Conservation (phyloP, 371 early-diverging fungal species). For the Encephalitozoon romaleae region DNA sequence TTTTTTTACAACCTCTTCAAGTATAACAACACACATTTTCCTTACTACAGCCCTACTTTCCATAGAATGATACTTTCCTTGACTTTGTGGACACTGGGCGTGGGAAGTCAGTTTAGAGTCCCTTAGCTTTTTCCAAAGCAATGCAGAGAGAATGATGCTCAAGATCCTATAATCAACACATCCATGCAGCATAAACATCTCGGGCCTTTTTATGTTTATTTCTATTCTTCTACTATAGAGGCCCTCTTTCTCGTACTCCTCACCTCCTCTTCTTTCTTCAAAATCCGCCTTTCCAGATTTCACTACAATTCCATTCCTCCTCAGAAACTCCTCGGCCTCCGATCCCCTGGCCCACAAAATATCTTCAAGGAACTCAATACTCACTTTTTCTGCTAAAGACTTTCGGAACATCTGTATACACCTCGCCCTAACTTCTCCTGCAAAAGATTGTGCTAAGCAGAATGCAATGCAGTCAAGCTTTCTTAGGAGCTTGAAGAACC, state of each 20-base stretch:
- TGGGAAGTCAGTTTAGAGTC: background rate
- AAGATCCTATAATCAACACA: background rate
- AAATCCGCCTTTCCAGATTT: background rate
- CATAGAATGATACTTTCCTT: background rate
- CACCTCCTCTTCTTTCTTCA: background rate
- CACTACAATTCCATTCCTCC: background rate
- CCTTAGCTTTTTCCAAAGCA: background rate
- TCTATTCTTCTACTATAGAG: background rate
- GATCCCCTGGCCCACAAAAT: background rate
- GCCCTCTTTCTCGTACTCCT: background rate
- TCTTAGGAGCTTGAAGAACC: constrained; percentile 2
- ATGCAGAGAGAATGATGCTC: background rate
- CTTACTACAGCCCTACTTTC: background rate
- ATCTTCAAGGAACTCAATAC: background rate
- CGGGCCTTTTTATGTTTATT: background rate
- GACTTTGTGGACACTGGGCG: background rate
- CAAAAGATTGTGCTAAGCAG: constrained; percentile 14
- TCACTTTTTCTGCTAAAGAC: background rate
- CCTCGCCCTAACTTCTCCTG: constrained; percentile 1
- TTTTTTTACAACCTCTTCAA: background rate
- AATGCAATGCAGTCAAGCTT: constrained; percentile 15
- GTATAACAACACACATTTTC: background rate
- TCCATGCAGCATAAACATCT: background rate
- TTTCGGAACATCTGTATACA: background rate
- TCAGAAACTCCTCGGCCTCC: background rate